Evolutionary conservation across 495 filamentous ascomycete genomes (phyloP).

Genomic region (Wilcoxina mikolae): DNA sequence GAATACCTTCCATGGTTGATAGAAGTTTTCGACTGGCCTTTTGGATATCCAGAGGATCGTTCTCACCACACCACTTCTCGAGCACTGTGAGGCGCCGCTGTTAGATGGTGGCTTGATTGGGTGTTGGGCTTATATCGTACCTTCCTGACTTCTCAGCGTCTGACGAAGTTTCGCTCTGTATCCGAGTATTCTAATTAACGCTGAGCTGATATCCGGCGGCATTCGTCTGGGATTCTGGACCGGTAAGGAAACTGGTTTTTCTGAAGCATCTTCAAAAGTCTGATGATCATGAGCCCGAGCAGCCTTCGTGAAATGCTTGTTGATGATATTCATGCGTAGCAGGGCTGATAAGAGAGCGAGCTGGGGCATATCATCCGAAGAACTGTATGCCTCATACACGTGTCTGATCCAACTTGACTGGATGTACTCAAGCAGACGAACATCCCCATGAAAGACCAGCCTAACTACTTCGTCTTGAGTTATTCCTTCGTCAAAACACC

Average conservation of each 20-base stretch:
- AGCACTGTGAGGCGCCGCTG: no score
- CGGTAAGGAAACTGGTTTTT: not conserved
- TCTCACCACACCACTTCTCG: not conserved
- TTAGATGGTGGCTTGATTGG: no score
- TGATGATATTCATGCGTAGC: not conserved
- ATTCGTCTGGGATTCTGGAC: not conserved
- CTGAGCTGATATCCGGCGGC: no score
- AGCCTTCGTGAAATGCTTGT: not conserved
- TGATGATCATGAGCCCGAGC: not conserved
- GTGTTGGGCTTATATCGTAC: no score
- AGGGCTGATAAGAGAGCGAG: not conserved
- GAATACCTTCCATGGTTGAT: not conserved
- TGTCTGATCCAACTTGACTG: not conserved
- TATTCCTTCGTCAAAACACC: conserved; percentile 13
- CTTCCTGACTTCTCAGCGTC: no score
- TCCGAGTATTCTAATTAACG: not conserved
- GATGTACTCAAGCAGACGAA: not conserved
- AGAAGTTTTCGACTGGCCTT: not conserved
- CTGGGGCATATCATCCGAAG: not conserved
- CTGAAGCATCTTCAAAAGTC: not conserved
- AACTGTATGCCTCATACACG: not conserved
- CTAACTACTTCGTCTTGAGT: not conserved
- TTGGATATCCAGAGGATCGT: not conserved
- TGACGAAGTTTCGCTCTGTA: not conserved
- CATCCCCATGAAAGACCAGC: not conserved